Conservation (phyloP, 305 asterid species). For the Fraxinus sp. region DNA sequence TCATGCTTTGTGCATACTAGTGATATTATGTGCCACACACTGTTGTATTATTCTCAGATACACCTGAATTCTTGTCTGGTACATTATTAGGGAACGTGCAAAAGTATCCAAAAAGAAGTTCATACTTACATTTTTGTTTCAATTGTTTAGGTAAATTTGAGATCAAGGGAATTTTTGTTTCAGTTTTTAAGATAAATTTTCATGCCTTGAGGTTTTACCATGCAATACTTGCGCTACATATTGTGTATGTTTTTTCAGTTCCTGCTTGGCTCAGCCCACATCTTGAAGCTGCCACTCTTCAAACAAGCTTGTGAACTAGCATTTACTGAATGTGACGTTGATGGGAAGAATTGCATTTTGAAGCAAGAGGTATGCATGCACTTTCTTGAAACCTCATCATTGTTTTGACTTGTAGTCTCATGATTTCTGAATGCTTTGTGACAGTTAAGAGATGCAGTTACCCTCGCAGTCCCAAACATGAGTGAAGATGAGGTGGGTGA, state of each 20-base stretch:
- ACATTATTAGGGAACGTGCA: neutral
- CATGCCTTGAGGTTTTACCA: neutral
- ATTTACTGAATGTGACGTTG: constrained; percentile 54
- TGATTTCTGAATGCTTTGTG: constrained; percentile 11
- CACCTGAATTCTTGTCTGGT: neutral
- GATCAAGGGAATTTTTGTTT: neutral
- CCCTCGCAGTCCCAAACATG: constrained; percentile 49
- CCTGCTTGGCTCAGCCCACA: constrained; percentile 80
- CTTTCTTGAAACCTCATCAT: constrained; percentile 3
- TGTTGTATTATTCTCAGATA: constrained; percentile 25
- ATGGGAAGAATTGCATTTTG: constrained; percentile 46
- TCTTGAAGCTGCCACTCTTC: constrained; percentile 79
- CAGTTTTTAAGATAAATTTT: neutral
- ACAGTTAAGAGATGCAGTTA: constrained; percentile 58
- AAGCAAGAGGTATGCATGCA: constrained; percentile 58
- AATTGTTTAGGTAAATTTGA: neutral
- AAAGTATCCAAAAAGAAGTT: neutral
- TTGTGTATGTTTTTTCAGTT: constrained; percentile 48
- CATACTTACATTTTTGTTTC: neutral
- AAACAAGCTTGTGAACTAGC: constrained; percentile 69
- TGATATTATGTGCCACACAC: neutral
- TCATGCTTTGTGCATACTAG: neutral
- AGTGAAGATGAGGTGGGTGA: constrained; percentile 55
- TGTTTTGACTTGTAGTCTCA: constrained; percentile 14
- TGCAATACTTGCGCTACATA: neutral